Conservation (phyloP, 345 rosid species). For the Psidium friedrichsthalianum region DNA sequence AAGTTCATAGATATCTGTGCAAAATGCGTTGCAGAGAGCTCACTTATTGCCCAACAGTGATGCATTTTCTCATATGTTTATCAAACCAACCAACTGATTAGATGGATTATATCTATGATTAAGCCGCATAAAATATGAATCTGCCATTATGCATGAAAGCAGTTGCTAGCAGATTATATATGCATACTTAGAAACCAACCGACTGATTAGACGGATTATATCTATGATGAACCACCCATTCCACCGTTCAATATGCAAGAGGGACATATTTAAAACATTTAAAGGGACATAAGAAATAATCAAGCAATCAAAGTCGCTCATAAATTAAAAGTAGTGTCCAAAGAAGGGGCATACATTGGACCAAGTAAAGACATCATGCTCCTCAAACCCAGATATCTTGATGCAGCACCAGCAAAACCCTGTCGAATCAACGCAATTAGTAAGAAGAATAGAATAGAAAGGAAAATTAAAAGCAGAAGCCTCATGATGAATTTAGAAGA, state of each 20-base stretch:
- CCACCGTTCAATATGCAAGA: background rate
- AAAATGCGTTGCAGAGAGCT: background rate
- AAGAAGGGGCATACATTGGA: slow-evolving; percentile 45
- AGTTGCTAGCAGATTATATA: background rate
- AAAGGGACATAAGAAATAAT: background rate
- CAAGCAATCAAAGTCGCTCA: background rate
- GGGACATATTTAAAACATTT: background rate
- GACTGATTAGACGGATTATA: background rate
- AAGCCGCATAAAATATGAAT: background rate
- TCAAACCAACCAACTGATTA: no score
- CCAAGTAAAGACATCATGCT: slow-evolving; percentile 70
- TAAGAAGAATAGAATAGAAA: background rate
- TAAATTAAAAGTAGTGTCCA: background rate
- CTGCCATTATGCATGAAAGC: background rate
- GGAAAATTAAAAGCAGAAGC: background rate
- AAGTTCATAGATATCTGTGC: background rate
- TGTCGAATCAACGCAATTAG: slow-evolving; percentile 14
- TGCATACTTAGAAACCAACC: background rate
- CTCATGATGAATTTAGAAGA: background rate
- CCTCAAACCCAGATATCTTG: slow-evolving; percentile 80
- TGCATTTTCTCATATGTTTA: background rate
- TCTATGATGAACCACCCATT: background rate
- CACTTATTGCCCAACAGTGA: background rate
- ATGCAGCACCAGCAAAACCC: slow-evolving; percentile 85
- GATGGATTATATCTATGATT: no score